These are phyloP conservation scores for Antrodiella citrinella DNA, from an alignment of 768 basidiomycete species.

Conservation along the genomic window DNA sequence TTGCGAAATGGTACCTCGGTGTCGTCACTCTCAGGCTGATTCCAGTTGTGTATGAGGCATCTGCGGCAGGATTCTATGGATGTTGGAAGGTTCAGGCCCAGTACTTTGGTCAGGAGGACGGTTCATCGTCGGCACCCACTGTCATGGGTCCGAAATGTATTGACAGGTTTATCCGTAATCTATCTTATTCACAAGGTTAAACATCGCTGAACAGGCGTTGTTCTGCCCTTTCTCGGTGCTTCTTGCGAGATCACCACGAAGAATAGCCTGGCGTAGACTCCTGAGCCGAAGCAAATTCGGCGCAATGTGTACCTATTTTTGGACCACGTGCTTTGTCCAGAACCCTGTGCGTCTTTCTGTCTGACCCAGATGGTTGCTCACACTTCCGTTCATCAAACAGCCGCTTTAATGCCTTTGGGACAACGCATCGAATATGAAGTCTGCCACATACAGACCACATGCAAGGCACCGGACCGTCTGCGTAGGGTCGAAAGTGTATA, in stretches of 20 bases:
- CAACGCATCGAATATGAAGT: neutral
- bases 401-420: neutral
- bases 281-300: neutral
- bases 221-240: conserved; percentile 2
- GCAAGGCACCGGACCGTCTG: conserved; percentile 10
- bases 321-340: neutral
- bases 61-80: neutral
- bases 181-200: conserved; percentile 15
- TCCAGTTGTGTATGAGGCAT: neutral
- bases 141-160: conserved; percentile 4
- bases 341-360: neutral
- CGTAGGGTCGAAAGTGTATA: conserved; percentile 10
- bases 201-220: conserved; percentile 14
- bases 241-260: conserved; percentile 20
- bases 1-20: conserved; percentile 5
- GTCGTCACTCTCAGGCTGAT: conserved; percentile 2
- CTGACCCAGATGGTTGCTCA: neutral
- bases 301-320: neutral
- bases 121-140: conserved; percentile 8
- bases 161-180: conserved; percentile 19
- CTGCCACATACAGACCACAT: conserved; percentile 10
- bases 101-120: conserved; percentile 1
- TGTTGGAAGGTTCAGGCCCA: neutral
- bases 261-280: conserved; percentile 13
- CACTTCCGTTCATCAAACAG: neutral